Percentiles rank a stretch among this genome's conserved stretches.
Conservation (phyloP, 768 basidiomycete species). For the Pseudohyphozyma bogoriensis region DNA sequence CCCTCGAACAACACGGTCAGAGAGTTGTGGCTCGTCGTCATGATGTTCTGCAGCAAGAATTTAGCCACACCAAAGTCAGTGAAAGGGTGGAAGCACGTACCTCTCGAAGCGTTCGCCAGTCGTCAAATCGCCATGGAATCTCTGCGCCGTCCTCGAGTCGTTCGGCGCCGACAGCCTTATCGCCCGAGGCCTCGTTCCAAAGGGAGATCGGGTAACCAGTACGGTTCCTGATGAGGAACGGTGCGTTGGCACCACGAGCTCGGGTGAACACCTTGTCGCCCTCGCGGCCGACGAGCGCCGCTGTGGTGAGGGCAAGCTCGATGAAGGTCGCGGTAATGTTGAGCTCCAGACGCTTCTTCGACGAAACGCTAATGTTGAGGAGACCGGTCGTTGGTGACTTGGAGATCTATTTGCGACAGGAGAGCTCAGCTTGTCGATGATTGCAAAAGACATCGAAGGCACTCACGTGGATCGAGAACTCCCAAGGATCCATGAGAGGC, state of each 20-base stretch:
- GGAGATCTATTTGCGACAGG: conserved; percentile 10
- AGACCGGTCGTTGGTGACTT: conserved; percentile 31
- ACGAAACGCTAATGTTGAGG: conserved; percentile 52
- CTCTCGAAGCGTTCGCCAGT: conserved; percentile 88
- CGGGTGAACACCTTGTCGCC: conserved; percentile 60
- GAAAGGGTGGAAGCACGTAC: conserved; percentile 41
- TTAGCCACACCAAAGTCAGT: neutral
- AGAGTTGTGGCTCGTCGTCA: conserved; percentile 57
- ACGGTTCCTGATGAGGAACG: conserved; percentile 82
- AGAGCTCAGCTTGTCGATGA: neutral
- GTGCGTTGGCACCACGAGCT: conserved; percentile 77
- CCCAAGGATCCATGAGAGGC: conserved; percentile 94
- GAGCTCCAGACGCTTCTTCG: conserved; percentile 74
- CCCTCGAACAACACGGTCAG: conserved; percentile 75
- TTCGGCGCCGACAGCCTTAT: conserved; percentile 8
- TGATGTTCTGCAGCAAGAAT: conserved; percentile 39
- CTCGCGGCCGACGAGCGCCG: conserved; percentile 65
- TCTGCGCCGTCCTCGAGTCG: conserved; percentile 59
- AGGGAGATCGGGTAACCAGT: conserved; percentile 76
- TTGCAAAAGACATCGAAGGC: neutral
- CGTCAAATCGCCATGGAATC: conserved; percentile 93
- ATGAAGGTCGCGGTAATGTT: conserved; percentile 85
- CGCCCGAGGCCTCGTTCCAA: conserved; percentile 70
- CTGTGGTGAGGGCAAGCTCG: conserved; percentile 65
- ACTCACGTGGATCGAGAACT: conserved; percentile 59